Percentiles rank a stretch among this genome's conserved stretches.
Conservation (phyloP, 768 basidiomycete genomes). For the Sarcomyxa edulis region DNA sequence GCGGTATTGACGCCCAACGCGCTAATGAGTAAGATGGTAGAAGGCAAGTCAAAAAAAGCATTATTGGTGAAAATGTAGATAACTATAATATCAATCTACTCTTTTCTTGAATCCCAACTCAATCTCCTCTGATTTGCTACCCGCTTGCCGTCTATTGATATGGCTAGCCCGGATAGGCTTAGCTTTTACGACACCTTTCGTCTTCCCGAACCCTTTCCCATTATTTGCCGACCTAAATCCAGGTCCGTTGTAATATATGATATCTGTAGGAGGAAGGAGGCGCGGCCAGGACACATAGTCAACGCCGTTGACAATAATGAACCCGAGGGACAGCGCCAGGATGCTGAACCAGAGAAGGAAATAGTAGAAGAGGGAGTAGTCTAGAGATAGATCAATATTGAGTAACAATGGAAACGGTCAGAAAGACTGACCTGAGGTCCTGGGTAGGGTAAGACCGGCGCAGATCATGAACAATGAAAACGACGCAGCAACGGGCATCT, state of each 20-base stretch:
- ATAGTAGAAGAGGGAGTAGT: constrained; percentile 82
- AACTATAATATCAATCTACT: constrained; percentile 43
- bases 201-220: constrained; percentile 63
- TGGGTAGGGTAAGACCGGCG: constrained; percentile 80
- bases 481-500: constrained; percentile 82
- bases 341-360: constrained; percentile 76
- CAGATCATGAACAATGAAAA: constrained; percentile 87
- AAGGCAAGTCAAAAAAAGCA: constrained; percentile 1
- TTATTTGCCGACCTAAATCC: constrained; percentile 75
- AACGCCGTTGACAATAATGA: constrained; percentile 82
- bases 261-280: constrained; percentile 76
- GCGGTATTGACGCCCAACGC: too few relatives aligned
- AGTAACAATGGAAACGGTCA: constrained; percentile 1
- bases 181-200: too few relatives aligned
- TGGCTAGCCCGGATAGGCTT: too few relatives aligned
- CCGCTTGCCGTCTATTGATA: constrained; percentile 33
- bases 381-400: constrained; percentile 32
- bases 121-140: constrained; percentile 57
- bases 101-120: constrained; percentile 83
- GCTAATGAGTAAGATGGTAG: not conserved
- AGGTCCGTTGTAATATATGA: constrained; percentile 85
- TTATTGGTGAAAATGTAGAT: constrained; percentile 5
- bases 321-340: constrained; percentile 53
- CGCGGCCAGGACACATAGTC: constrained; percentile 96
- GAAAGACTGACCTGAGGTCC: constrained; percentile 68